Percentiles rank a stretch among this genome's conserved stretches.
Evolutionary conservation across 2,329 filamentous ascomycete species (phyloP).

Genomic region (Fusarium tanahbumbuense): DNA sequence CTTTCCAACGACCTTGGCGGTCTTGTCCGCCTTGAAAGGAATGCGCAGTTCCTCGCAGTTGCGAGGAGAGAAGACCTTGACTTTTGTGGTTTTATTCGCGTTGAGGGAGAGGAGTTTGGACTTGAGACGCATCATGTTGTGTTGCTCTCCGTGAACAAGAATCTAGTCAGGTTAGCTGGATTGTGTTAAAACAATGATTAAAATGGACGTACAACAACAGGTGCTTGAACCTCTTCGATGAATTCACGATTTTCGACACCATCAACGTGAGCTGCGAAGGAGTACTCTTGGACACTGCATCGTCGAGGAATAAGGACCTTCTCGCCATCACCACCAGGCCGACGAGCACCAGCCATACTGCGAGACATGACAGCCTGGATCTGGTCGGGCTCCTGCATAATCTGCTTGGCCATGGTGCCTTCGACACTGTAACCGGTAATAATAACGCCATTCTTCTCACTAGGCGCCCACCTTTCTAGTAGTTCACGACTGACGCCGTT

Average conservation of each 20-base stretch:
- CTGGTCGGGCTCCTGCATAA: slow-evolving; percentile 93
- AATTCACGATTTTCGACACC: slow-evolving; percentile 96
- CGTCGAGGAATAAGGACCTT: slow-evolving; percentile 91
- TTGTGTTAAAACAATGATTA: neutral
- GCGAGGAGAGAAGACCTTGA: slow-evolving; percentile 91
- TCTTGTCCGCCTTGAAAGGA: slow-evolving; percentile 94
- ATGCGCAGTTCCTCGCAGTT: slow-evolving; percentile 97
- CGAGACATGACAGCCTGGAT: slow-evolving; percentile 94
- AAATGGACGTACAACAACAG: slow-evolving; percentile 81
- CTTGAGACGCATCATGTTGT: slow-evolving; percentile 98
- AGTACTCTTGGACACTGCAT: slow-evolving; percentile 93
- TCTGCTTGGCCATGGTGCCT: slow-evolving; percentile 96
- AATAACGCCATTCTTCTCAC: slow-evolving; percentile 96
- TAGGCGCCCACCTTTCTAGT: slow-evolving; percentile 94
- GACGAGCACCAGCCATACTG: slow-evolving; percentile 71
- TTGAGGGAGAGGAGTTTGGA: slow-evolving; percentile 95
- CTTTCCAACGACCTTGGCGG: slow-evolving; percentile 95
- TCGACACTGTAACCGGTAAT: slow-evolving; percentile 99
- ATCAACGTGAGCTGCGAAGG: slow-evolving; percentile 96
- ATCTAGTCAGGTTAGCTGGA: slow-evolving; percentile 67
- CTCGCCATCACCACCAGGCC: slow-evolving; percentile 79
- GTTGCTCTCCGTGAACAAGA: slow-evolving; percentile 94
- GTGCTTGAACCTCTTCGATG: slow-evolving; percentile 91
- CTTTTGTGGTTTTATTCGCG: slow-evolving; percentile 79
- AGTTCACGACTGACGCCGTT: slow-evolving; percentile 94